These are phyloP conservation scores for Sabuloglossum arenarium DNA, from an alignment of 495 filamentous ascomycete species.

Conservation along the genomic window DNA sequence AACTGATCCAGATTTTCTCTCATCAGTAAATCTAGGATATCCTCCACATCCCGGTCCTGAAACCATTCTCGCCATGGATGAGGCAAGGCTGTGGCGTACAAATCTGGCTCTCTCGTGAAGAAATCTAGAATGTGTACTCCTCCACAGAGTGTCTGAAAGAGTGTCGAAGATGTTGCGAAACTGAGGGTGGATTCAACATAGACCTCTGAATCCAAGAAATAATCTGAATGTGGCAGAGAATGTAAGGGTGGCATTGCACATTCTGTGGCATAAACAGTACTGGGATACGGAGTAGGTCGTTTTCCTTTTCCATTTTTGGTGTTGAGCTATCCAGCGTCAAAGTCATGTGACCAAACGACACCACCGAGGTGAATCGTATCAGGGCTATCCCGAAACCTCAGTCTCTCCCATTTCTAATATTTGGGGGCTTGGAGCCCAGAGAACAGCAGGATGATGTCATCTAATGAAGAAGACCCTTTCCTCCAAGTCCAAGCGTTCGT, in stretches of 20 bases:
- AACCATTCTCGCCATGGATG: conserved; percentile 67
- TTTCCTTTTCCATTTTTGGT: too few species aligned
- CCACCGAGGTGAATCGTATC: too few species aligned
- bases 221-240: conserved; percentile 34
- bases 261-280: too few species aligned
- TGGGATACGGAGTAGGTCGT: too few species aligned
- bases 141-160: conserved; percentile 78
- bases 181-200: conserved; percentile 62
- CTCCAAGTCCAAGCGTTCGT: conserved; percentile 75
- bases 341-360: too few species aligned
- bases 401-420: neutral
- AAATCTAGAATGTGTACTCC: conserved; percentile 93
- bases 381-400: neutral
- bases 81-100: conserved; percentile 57
- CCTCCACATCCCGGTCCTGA: conserved; percentile 40
- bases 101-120: conserved; percentile 61
- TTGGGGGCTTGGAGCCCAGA: conserved; percentile 1
- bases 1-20: conserved; percentile 39
- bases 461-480: conserved; percentile 66
- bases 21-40: conserved; percentile 59
- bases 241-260: conserved; percentile 23
- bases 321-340: too few species aligned
- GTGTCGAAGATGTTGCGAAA: conserved; percentile 50
- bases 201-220: conserved; percentile 36
- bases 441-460: conserved; percentile 40